Conservation (phyloP, 306 rosid genomes). For the Nissolia schottii region DNA sequence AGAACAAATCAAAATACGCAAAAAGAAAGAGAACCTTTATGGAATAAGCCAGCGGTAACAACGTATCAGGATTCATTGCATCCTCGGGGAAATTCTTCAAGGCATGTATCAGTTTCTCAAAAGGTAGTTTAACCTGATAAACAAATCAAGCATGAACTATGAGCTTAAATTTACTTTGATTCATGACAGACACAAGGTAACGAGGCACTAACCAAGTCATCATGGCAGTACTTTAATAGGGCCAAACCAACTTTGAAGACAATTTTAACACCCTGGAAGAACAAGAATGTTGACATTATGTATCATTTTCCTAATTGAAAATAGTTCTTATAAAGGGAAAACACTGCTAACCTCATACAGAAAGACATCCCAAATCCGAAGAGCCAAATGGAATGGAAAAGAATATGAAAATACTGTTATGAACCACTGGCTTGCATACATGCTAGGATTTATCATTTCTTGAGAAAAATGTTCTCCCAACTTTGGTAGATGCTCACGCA, state of each 20-base stretch:
- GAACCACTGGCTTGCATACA: slow-evolving; percentile 99
- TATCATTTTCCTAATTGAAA: slow-evolving; percentile 7
- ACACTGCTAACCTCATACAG: slow-evolving; percentile 71
- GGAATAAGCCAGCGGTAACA: slow-evolving; percentile 89
- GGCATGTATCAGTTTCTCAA: slow-evolving; percentile 90
- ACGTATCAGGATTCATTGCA: slow-evolving; percentile 87
- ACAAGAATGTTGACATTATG: slow-evolving; percentile 14
- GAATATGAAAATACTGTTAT: slow-evolving; percentile 96
- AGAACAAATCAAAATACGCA: not conserved
- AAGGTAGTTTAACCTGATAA: slow-evolving; percentile 80
- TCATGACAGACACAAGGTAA: slow-evolving; percentile 11
- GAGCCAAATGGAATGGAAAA: slow-evolving; percentile 96
- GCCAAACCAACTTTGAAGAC: slow-evolving; percentile 96
- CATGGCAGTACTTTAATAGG: slow-evolving; percentile 87
- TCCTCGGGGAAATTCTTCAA: slow-evolving; percentile 87
- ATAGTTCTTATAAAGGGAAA: slow-evolving; percentile 14
- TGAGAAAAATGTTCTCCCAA: slow-evolving; percentile 80
- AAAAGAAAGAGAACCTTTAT: slow-evolving; percentile 62
- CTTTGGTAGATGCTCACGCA: slow-evolving; percentile 77
- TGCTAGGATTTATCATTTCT: slow-evolving; percentile 98
- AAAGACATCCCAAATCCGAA: slow-evolving; percentile 98
- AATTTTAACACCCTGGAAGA: slow-evolving; percentile 80
- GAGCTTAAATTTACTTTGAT: not conserved
- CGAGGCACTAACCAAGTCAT: slow-evolving; percentile 77
- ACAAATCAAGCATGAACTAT: slow-evolving; percentile 16